These are phyloP conservation scores for Pseudogymnoascus sp. DNA, from an alignment of 2,329 filamentous ascomycete species.

Conservation along the genomic window DNA sequence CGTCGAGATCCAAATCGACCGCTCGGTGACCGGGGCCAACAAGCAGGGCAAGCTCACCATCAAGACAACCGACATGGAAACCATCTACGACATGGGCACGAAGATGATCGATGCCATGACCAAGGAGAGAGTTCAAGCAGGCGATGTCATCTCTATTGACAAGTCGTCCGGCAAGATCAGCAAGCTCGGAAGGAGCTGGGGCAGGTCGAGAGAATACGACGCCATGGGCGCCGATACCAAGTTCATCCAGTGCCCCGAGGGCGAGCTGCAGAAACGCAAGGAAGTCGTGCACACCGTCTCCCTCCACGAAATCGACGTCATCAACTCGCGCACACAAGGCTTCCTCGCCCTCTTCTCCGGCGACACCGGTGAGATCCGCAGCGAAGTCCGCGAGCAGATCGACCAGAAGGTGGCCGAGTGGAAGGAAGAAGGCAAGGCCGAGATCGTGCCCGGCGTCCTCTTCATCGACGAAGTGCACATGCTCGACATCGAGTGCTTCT, in stretches of 20 bases:
- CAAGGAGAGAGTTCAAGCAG: conserved; percentile 97
- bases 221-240: conserved; percentile 98
- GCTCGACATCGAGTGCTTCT: conserved; percentile 99
- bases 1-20: conserved; percentile 96
- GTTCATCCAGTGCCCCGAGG: conserved; percentile 95
- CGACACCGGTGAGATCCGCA: conserved; percentile 95
- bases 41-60: conserved; percentile 99
- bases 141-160: conserved; percentile 97
- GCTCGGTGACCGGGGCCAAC: conserved; percentile 90
- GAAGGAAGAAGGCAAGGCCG: conserved; percentile 98
- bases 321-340: conserved; percentile 97
- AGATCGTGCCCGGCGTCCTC: conserved; percentile 92
- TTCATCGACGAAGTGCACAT: conserved; percentile 99
- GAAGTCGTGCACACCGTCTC: conserved; percentile 96
- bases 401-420: conserved; percentile 98
- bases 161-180: conserved; percentile 98
- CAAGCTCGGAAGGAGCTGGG: conserved; percentile 91
- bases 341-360: conserved; percentile 96
- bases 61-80: conserved; percentile 99
- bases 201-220: conserved; percentile 93
- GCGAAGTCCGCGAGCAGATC: conserved; percentile 96
- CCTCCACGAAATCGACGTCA: conserved; percentile 97
- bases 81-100: conserved; percentile 97
- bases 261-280: conserved; percentile 93
- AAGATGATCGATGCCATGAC: conserved; percentile 99